These are phyloP conservation scores for Elsinoe arachidis DNA, from an alignment of 2,329 filamentous ascomycete genomes.

Conservation along the genomic window DNA sequence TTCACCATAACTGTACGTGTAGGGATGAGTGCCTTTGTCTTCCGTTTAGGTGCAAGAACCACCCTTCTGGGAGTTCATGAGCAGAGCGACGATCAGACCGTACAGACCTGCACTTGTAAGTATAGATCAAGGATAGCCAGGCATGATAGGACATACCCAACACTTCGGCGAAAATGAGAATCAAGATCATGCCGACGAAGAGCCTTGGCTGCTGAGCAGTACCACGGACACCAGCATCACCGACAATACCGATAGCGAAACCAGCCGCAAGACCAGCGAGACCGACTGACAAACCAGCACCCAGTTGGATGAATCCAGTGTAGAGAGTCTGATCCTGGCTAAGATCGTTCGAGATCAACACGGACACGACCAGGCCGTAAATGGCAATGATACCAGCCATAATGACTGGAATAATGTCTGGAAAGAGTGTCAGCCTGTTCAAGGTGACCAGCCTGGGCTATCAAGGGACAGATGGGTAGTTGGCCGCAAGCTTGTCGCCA, in stretches of 20 bases:
- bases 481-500: too few species aligned
- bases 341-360: slow-evolving; percentile 47
- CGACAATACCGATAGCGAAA: slow-evolving; percentile 46
- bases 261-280: slow-evolving; percentile 34
- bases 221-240: slow-evolving; percentile 81
- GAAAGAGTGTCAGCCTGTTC: background rate
- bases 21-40: slow-evolving; percentile 12
- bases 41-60: slow-evolving; percentile 51
- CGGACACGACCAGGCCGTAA: slow-evolving; percentile 52
- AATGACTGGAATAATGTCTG: slow-evolving; percentile 99
- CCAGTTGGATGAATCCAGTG: slow-evolving; percentile 45
- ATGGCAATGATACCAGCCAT: slow-evolving; percentile 99
- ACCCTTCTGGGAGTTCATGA: slow-evolving; percentile 95
- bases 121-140: slow-evolving; percentile 6
- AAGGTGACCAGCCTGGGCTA: background rate
- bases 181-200: slow-evolving; percentile 96
- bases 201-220: slow-evolving; percentile 76
- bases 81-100: slow-evolving; percentile 93
- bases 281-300: slow-evolving; percentile 43
- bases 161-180: slow-evolving; percentile 99
- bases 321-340: slow-evolving; percentile 40
- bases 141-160: slow-evolving; percentile 57
- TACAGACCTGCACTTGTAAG: slow-evolving; percentile 66
- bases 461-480: too few species aligned
- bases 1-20: slow-evolving; percentile 12